These are phyloP conservation scores for Porphyrellus sp. DNA, from an alignment of 1,284 basidiomycete genomes.

Conservation along the genomic window DNA sequence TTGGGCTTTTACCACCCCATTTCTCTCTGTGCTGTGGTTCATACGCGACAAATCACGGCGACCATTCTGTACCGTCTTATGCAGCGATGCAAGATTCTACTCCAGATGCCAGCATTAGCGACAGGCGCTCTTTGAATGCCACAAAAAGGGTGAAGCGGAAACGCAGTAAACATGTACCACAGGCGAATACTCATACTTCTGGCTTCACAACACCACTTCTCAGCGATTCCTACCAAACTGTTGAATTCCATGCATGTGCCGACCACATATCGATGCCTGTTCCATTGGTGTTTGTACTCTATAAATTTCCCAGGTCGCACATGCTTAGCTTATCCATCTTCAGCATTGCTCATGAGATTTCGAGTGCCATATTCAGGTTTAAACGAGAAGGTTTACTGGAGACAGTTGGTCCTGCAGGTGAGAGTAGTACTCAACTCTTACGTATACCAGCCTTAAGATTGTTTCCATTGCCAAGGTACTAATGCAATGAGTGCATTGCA, in stretches of 20 bases:
- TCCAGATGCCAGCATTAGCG: constrained; percentile 27
- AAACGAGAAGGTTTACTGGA: constrained; percentile 76
- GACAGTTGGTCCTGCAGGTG: constrained; percentile 80
- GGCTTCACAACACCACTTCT: constrained; percentile 58
- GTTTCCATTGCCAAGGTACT: constrained; percentile 44
- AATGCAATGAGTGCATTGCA: constrained; percentile 73
- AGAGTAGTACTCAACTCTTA: constrained; percentile 17
- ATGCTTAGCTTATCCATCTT: neutral
- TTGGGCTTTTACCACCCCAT: constrained; percentile 59
- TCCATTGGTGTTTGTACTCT: constrained; percentile 63
- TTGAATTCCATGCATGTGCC: constrained; percentile 58
- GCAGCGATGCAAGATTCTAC: constrained; percentile 38
- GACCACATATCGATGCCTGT: constrained; percentile 62
- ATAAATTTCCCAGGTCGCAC: neutral
- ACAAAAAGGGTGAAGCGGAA: constrained; percentile 68
- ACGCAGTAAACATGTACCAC: constrained; percentile 49
- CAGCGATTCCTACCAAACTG: constrained; percentile 48
- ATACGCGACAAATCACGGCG: constrained; percentile 35
- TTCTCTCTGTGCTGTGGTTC: constrained; percentile 47
- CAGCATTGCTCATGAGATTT: constrained; percentile 79
- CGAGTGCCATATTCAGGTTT: constrained; percentile 67
- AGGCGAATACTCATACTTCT: constrained; percentile 15
- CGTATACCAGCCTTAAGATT: neutral
- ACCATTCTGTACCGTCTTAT: constrained; percentile 36
- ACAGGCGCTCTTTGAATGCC: constrained; percentile 47